Evolutionary conservation across 2,329 filamentous ascomycete genomes (phyloP), one percentile per base, ranked within the genome.

Genomic region (Monosporascus ibericus): DNA sequence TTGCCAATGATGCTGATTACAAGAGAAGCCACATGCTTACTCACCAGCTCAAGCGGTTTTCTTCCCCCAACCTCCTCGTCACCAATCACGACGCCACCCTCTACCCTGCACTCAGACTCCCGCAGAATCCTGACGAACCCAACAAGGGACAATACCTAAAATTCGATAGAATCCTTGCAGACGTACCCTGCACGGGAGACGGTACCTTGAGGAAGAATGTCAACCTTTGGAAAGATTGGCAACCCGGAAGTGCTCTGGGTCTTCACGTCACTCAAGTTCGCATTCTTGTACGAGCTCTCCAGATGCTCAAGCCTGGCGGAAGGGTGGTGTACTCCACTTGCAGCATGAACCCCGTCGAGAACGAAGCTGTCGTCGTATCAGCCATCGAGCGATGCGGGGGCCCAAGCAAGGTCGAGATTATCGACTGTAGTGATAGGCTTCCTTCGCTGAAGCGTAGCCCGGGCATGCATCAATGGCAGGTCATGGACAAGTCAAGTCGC

Each of bases 271-370:
- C 90, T 1, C 94, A 99, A 72, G 81, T 90, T 44, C 81, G 92
- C 47, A 99, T 99, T 60, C 77, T 99, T 48, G 88, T 95, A 52
- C 86, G 94, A 56, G 90, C 94, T 34, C 78, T 99, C 49, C 92
- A 97, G 73, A 90, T 99, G 85, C 82, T 99, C 60, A 97, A 96
- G 76, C 87, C 90, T 52, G 92, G 94, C 40, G 94, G 94, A 49
- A 84, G 92, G 57, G 89, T 97, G 27, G 92, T 99, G 49, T 99
- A 97, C 75, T 97, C 92, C 3, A 99, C 94, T 20, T 99, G 94
- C 79, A 96, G 91, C 70, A 90, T 99, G 88, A 99, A 99, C 72
- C 94, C 94, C 0, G 84, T 97, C 27, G 94, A 99, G 75, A 96
- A 99, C 65, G 94, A 99, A 72, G 87, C 94, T 6, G 91, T 97